Evolutionary conservation across 345 rosid species (phyloP), one percentile per base, ranked within the genome.

Genomic region (Pistacia integerrima): DNA sequence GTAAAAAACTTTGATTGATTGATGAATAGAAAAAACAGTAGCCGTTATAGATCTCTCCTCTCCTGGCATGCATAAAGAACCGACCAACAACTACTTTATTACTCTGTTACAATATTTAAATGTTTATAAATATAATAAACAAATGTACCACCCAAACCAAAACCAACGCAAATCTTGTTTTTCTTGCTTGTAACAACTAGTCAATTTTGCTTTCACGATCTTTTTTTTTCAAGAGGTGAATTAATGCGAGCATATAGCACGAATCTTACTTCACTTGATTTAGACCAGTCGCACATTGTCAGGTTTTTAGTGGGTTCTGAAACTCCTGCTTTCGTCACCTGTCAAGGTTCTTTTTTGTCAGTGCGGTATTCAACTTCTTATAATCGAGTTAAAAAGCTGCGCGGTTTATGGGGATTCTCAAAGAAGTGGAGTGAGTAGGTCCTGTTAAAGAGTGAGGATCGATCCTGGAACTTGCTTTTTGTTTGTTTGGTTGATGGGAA

Each of bases 251-350:
- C n/a, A 18, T 63, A 61, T 51, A 36, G 62, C 51, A 36, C 3
- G 62, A 51, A 54, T 74, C 62, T 64, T 35, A 64, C 77, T 64
- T 64, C 63, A 20, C 69, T 35, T 13, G 62, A 74, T 18, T 63
- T n/a, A 5, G 69, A 63, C 18, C 49, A 35, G n/a, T 20, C 1
- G 54, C 70, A 12, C 6, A 49, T 51, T 61, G 67, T 46, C 4
- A 61, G 6, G 69, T 51, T 51, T 64, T 51, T 35, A 51, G 12
- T 4, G 33, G 57, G 54, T 36, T 33, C 36, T 64, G 62, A 52
- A 8, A 2, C 51, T 64, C 16, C 12, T 11, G 2, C 11, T 44
- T n/a, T 9, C 17, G 11, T 48, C 44, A 62, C 22, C 44, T 48
- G 58, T 48, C 30, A 51, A 18, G 44, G 3, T 54, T 54, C 12